Conservation (phyloP, 331 rosid species). For the Cucumis variabilis region DNA sequence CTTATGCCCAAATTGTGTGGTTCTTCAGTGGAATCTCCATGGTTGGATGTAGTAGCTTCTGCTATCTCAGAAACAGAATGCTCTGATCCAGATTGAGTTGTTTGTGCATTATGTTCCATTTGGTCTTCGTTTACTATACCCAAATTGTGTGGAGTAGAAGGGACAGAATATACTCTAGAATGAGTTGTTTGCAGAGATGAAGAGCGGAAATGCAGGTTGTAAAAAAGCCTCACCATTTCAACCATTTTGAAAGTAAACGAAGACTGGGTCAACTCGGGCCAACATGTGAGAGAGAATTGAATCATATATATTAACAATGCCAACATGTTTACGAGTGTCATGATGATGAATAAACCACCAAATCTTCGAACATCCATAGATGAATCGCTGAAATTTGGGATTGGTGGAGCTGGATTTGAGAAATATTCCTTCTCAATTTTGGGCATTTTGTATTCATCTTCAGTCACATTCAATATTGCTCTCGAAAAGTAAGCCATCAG, state of each 20-base stretch:
- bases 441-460: not conserved
- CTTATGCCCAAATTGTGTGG: not conserved
- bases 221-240: too few species aligned
- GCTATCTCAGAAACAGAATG: not conserved
- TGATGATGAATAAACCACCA: conserved; percentile 16
- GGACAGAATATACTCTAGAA: too few species aligned
- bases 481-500: conserved; percentile 19
- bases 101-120: not conserved
- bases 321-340: not conserved
- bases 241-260: not conserved
- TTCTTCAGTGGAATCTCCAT: not conserved
- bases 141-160: too few species aligned
- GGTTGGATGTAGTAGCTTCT: not conserved
- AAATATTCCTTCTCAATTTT: not conserved
- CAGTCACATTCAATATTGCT: conserved; percentile 15
- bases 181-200: not conserved
- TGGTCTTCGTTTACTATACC: too few species aligned
- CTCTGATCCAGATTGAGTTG: not conserved
- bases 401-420: not conserved
- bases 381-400: not conserved
- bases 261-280: not conserved
- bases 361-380: not conserved
- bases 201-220: not conserved
- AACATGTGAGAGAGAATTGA: not conserved
- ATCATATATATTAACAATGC: not conserved